phyloP scores from a whole-genome alignment of 2,329 filamentous ascomycete species.

The Hypoxylon sp. region DNA sequence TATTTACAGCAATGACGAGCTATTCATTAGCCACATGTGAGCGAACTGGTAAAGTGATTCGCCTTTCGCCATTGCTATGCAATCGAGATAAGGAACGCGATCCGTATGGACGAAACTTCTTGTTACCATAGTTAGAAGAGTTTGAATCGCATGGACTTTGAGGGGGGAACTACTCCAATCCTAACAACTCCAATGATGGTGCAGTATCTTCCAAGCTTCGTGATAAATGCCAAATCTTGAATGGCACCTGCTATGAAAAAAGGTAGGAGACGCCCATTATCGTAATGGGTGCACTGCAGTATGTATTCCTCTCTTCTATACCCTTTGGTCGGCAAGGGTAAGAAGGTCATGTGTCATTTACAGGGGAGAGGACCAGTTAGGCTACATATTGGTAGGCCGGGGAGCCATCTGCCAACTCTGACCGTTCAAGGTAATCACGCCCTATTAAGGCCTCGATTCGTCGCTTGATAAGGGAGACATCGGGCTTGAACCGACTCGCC shows the following conservation, averaged over 20 bases:
- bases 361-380: constrained; percentile 52
- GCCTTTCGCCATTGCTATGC: constrained; percentile 33
- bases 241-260: neutral
- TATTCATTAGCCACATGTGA: constrained; percentile 1
- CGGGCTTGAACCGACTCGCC: constrained; percentile 77
- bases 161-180: neutral
- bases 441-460: constrained; percentile 83
- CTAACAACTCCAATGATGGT: neutral
- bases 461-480: constrained; percentile 82
- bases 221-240: neutral
- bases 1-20: constrained; percentile 5
- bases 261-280: neutral
- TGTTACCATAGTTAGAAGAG: constrained; percentile 9
- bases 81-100: constrained; percentile 4
- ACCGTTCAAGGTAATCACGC: constrained; percentile 81
- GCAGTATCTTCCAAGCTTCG: neutral
- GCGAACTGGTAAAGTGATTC: neutral
- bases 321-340: neutral
- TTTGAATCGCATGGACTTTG: neutral
- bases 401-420: constrained; percentile 76
- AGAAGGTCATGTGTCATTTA: constrained; percentile 6
- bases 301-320: neutral
- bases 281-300: neutral
- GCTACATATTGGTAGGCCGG: constrained; percentile 80
- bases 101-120: neutral